Conservation (phyloP, 176 grass and related monocot genomes). For the Saccharum officinarum region DNA sequence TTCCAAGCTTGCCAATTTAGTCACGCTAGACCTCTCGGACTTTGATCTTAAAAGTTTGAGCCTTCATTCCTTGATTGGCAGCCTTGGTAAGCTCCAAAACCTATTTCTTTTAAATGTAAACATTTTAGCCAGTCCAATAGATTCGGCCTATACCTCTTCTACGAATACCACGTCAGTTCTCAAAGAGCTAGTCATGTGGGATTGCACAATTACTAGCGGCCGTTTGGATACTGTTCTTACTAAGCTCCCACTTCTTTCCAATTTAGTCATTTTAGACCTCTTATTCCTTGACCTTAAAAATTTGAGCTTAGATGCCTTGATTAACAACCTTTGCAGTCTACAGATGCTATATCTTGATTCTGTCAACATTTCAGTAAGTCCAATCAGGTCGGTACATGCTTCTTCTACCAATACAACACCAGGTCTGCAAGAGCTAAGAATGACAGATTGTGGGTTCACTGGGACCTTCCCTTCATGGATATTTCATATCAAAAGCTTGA, state of each 20-base stretch:
- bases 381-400: neutral
- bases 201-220: conserved; percentile 23
- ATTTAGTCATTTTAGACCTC: neutral
- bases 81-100: conserved; percentile 36
- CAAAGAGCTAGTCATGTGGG: conserved; percentile 27
- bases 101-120: conserved; percentile 32
- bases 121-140: neutral
- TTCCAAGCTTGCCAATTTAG: neutral
- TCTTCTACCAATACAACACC: neutral
- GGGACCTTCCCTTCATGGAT: conserved; percentile 30
- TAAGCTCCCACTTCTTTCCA: conserved; percentile 10
- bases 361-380: neutral
- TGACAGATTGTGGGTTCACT: conserved; percentile 24
- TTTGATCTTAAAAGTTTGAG: conserved; percentile 12
- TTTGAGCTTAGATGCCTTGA: neutral
- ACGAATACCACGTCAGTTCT: conserved; percentile 22
- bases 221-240: conserved; percentile 23
- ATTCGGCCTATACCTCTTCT: too few relatives aligned
- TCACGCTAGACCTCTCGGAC: neutral
- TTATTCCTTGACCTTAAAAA: neutral
- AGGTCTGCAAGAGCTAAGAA: conserved; percentile 34
- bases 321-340: neutral
- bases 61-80: conserved; percentile 34
- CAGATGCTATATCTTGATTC: neutral
- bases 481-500: conserved; percentile 40